These are phyloP conservation scores for Catharanthus roseus DNA, from an alignment of 257 asterid genomes.

Conservation along the genomic window DNA sequence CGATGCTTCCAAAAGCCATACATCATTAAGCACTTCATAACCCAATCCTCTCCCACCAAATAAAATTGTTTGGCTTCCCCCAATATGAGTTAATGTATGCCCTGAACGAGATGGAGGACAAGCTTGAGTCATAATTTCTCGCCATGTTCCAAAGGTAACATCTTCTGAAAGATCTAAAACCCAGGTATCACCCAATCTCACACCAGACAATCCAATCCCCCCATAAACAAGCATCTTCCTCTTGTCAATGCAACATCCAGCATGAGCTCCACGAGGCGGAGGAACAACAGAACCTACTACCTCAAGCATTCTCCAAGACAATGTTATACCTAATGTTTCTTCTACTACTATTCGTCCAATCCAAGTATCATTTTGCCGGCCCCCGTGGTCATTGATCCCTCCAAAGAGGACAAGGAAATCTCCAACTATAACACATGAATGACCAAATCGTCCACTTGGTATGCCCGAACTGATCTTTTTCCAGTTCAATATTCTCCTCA, in stretches of 20 bases:
- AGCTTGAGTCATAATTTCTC: conserved; percentile 38
- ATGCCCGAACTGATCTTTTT: conserved; percentile 56
- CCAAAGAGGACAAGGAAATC: conserved; percentile 69
- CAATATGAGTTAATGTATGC: conserved; percentile 66
- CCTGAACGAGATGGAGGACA: conserved; percentile 86
- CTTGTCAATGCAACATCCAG: conserved; percentile 59
- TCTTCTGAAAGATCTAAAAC: conserved; percentile 61
- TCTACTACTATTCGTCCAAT: conserved; percentile 43
- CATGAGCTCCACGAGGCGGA: conserved; percentile 90
- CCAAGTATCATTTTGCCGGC: conserved; percentile 77
- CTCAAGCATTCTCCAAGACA: conserved; percentile 73
- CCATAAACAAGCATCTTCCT: conserved; percentile 71
- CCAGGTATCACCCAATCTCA: conserved; percentile 73
- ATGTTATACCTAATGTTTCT: conserved; percentile 35
- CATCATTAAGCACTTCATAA: conserved; percentile 67
- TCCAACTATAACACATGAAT: conserved; percentile 59
- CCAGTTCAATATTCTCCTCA: conserved; percentile 51
- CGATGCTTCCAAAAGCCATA: conserved; percentile 56
- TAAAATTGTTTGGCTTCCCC: conserved; percentile 43
- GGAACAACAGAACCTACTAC: conserved; percentile 47
- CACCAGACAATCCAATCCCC: conserved; percentile 67
- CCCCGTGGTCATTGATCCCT: conserved; percentile 77
- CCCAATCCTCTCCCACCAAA: conserved; percentile 87
- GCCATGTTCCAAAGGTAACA: conserved; percentile 58
- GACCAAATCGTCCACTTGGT: conserved; percentile 89